Conservation (phyloP, 2,329 filamentous ascomycete species). For the Trichophyton schoenleinii region DNA sequence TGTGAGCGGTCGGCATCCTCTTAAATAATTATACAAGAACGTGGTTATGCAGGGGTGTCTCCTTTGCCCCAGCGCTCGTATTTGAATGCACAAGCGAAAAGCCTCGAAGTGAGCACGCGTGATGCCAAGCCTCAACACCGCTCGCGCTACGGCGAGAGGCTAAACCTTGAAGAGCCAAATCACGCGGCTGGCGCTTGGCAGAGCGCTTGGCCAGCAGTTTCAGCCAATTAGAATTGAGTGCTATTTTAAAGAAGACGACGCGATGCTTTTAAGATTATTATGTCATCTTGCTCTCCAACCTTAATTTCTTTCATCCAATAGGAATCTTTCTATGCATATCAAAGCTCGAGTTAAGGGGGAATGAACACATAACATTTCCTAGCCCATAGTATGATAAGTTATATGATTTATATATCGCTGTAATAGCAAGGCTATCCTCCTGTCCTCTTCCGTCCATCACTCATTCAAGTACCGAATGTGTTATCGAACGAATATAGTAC, state of each 20-base stretch:
- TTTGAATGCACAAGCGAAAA: not conserved
- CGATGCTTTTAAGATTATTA: not conserved
- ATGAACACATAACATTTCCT: too few relatives aligned
- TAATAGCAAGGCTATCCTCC: too few relatives aligned
- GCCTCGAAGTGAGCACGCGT: not conserved
- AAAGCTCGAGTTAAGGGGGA: too few relatives aligned
- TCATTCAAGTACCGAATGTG: not conserved
- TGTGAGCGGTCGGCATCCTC: not conserved
- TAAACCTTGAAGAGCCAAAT: not conserved
- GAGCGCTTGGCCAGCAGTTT: not conserved
- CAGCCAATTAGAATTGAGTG: not conserved
- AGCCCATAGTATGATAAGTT: too few relatives aligned
- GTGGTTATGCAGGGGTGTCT: not conserved
- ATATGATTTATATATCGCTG: too few relatives aligned
- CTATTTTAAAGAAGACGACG: not conserved
- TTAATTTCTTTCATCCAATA: not conserved
- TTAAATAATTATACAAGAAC: not conserved
- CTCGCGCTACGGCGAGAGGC: not conserved
- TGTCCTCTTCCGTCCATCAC: not conserved
- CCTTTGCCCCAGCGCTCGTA: not conserved
- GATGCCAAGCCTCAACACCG: not conserved
- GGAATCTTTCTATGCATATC: too few relatives aligned
- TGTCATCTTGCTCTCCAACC: not conserved
- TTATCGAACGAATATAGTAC: not conserved
- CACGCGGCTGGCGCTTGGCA: conserved; percentile 1